phyloP scores from a whole-genome alignment of 1,284 basidiomycete species.

The Porodaedalea pini region DNA sequence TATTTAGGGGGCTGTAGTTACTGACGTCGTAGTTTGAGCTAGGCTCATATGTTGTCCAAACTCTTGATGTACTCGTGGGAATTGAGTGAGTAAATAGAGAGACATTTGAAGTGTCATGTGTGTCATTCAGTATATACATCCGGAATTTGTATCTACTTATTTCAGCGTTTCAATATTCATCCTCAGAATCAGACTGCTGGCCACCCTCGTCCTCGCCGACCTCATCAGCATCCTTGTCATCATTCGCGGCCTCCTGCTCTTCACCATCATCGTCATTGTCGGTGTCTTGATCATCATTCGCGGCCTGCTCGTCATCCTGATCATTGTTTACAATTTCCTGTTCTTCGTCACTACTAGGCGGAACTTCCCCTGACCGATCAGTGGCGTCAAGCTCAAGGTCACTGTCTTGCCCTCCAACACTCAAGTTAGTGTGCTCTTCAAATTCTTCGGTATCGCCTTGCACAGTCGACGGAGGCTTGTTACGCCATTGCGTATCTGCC shows the following conservation, averaged over 20 bases:
- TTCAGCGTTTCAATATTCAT: no score
- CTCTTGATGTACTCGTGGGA: constrained; percentile 1
- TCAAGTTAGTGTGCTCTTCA: neutral
- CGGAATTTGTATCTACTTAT: no score
- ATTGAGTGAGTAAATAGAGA: neutral
- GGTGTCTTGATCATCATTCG: neutral
- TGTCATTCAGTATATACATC: no score
- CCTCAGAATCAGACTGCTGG: no score
- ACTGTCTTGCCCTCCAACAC: neutral
- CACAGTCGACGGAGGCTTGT: neutral
- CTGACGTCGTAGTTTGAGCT: neutral
- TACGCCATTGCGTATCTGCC: no score
- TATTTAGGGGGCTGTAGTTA: neutral
- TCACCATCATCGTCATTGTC: neutral
- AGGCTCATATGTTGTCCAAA: neutral
- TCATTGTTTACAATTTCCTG: no score
- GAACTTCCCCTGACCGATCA: neutral
- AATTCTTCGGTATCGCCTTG: neutral
- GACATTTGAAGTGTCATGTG: no score
- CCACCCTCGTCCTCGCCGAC: neutral
- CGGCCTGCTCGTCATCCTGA: neutral
- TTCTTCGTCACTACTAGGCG: neutral
- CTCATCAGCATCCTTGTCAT: neutral
- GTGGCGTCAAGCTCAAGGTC: neutral
- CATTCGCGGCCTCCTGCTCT: neutral